These are phyloP conservation scores for Malus fusca DNA, from an alignment of 306 rosid genomes.

Conservation along the genomic window DNA sequence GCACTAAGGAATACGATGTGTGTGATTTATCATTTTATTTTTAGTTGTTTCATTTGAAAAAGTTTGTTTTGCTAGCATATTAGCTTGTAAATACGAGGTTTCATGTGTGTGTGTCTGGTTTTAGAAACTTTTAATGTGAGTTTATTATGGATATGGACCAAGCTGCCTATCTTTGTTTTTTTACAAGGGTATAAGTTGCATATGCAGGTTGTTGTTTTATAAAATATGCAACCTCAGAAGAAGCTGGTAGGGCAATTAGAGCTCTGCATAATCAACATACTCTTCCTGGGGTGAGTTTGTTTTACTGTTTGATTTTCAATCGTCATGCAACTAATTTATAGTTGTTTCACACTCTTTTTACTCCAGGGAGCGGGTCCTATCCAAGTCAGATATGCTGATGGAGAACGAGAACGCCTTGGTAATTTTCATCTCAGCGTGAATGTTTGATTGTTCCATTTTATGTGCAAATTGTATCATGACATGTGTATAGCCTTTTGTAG, in stretches of 20 bases:
- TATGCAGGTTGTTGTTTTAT: conserved; percentile 98
- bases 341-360: conserved; percentile 22
- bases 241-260: conserved; percentile 92
- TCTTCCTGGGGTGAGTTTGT: conserved; percentile 85
- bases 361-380: conserved; percentile 84
- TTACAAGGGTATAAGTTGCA: conserved; percentile 33
- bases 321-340: conserved; percentile 7
- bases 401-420: conserved; percentile 98
- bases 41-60: not conserved
- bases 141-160: not conserved
- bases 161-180: not conserved
- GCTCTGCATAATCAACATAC: conserved; percentile 90
- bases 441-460: not conserved
- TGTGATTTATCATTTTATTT: not conserved
- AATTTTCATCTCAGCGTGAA: conserved; percentile 25
- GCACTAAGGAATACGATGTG: not conserved
- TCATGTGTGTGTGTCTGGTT: not conserved
- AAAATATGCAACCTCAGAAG: conserved; percentile 84
- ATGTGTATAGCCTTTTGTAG: not conserved
- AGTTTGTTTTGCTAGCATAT: not conserved
- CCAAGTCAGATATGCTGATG: conserved; percentile 99
- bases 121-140: not conserved
- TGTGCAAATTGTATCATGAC: not conserved
- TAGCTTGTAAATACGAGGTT: not conserved
- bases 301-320: conserved; percentile 17